Evolutionary conservation across 176 grass and related monocot genomes (phyloP).

Genomic region (Cymbopogon citratus): DNA sequence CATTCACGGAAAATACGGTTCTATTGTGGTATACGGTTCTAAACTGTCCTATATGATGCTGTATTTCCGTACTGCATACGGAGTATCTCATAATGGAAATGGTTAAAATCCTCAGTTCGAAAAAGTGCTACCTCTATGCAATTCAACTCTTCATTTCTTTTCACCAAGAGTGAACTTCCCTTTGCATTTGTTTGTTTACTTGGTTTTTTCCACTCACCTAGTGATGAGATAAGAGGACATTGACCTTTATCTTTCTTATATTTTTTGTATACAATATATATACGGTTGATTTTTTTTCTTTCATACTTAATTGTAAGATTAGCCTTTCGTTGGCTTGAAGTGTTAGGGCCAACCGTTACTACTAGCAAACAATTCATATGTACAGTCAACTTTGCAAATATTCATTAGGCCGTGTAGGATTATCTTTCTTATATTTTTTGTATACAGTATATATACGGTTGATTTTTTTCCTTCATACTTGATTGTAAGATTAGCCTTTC

Average conservation of each 20-base stretch:
- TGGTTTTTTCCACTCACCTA: neutral
- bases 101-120: no score
- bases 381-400: neutral
- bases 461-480: neutral
- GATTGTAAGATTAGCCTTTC: neutral
- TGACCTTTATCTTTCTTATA: neutral
- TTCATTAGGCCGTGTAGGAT: neutral
- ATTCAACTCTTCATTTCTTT: no score
- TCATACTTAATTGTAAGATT: neutral
- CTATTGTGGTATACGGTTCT: no score
- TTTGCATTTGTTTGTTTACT: neutral
- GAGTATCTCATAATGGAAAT: no score
- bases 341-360: neutral
- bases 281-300: neutral
- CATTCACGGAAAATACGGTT: neutral
- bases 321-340: neutral
- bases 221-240: neutral
- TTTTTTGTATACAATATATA: neutral
- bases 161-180: neutral
- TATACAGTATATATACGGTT: no score
- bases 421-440: no score
- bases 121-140: no score
- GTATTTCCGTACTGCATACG: no score
- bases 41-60: no score
- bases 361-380: neutral